Evolutionary conservation across 148 eudicot genomes (phyloP).

Genomic region (Salicornia ramosissima): DNA sequence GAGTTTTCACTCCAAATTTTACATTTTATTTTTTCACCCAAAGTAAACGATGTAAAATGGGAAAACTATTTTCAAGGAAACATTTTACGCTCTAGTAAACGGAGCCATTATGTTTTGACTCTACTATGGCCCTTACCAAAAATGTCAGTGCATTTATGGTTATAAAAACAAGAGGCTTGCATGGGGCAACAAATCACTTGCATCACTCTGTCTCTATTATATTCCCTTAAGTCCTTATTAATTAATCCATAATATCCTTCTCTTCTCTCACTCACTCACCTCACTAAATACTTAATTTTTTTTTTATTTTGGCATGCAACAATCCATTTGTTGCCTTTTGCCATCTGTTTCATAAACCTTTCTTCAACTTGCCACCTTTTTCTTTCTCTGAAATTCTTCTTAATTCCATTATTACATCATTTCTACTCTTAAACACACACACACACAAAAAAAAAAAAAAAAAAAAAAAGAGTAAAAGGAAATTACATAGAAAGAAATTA

Average conservation of each 20-base stretch:
- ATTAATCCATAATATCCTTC: no score
- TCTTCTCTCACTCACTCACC: no score
- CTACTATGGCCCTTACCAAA: background rate
- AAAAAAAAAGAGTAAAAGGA: background rate
- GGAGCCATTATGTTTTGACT: background rate
- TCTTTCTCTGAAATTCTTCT: background rate
- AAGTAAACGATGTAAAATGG: no score
- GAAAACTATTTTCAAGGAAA: no score
- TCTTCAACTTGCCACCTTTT: background rate
- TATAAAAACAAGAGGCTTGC: slow-evolving; percentile 32
- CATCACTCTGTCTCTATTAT: no score
- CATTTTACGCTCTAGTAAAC: no score
- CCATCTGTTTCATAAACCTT: slow-evolving; percentile 15
- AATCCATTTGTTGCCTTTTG: slow-evolving; percentile 1
- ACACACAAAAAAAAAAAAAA: no score
- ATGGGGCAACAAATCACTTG: slow-evolving; percentile 14
- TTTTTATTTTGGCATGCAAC: slow-evolving; percentile 18
- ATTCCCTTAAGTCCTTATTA: no score
- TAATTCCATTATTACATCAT: background rate
- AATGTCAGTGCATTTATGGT: slow-evolving; percentile 9
- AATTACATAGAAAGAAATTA: background rate
- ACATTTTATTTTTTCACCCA: no score
- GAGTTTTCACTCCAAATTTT: no score
- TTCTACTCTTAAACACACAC: no score
- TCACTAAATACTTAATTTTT: no score